Evolutionary conservation across 768 basidiomycete species (phyloP), one percentile per base, ranked within the genome.

Genomic region (Leccinum boreale): DNA sequence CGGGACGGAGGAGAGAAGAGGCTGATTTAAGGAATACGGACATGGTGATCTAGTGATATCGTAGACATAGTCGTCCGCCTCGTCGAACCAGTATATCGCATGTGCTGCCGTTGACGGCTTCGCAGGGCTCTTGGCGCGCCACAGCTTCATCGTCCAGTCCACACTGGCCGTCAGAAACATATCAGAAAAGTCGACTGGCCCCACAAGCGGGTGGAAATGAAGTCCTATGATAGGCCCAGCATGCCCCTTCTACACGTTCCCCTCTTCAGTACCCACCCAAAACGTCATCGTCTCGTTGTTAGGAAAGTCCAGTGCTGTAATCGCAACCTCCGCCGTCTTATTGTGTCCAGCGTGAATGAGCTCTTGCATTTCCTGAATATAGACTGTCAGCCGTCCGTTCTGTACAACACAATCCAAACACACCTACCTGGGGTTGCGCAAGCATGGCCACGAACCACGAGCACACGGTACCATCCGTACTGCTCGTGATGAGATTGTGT

Each of bases 391-490:
- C 36, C 11, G n/a, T 42, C 39, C 24, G 8, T 35, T 53, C 28
- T 17, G 12, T 39, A 28, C 8, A 49, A 24, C 36, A 36, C 39
- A 17, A 28, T 50, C 17, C 17, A 31, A 44, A 26, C 31, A 50
- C 36, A 53, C 70, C 3, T 65, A 93, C 94, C 82, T 98, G 95
- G 9, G 97, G 97, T 68, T 96, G 92, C 1, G 97, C 94, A 45
- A 99, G 85, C 95, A 98, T 98, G 74, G 98, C 97, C 8, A 97
- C 92, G 10, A 96, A 77, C 97, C 97, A 99, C 71, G 91, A 92
- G 73, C 97, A 98, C 5, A 99, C 92, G 26, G 88, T 89, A 3
- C 97, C 97, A 72, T 99, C 97, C 11, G 97, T 98, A 65, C 94
- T 97, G 66, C 90, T 92, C 11, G 94, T 94, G 62, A 99, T 94